phyloP scores from a whole-genome alignment of 2,329 filamentous ascomycete genomes.

The Lecanoromycetidae sp. region DNA sequence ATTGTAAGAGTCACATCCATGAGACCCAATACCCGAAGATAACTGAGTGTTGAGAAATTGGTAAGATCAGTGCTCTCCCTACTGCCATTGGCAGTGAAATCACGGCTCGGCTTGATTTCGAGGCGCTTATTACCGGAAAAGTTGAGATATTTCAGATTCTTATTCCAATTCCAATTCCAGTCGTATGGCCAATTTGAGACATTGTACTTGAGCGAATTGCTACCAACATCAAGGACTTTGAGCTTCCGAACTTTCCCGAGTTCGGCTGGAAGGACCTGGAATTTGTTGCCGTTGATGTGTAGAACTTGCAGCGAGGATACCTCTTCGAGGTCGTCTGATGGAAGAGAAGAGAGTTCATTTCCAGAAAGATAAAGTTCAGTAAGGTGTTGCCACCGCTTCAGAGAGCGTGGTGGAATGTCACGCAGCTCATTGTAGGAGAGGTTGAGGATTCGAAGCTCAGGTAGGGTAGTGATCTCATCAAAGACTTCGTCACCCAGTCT shows the following conservation, averaged over 20 bases:
- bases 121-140: constrained; percentile 92
- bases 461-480: constrained; percentile 71
- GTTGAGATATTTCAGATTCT: constrained; percentile 87
- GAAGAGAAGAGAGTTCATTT: constrained; percentile 82
- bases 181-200: constrained; percentile 98
- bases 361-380: constrained; percentile 89
- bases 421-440: constrained; percentile 89
- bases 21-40: constrained; percentile 76
- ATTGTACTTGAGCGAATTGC: constrained; percentile 94
- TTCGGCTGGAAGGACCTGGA: constrained; percentile 90
- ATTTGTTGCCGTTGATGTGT: constrained; percentile 95
- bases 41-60: constrained; percentile 74
- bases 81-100: constrained; percentile 41
- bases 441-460: constrained; percentile 79
- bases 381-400: constrained; percentile 80
- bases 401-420: constrained; percentile 78
- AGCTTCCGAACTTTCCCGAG: constrained; percentile 89
- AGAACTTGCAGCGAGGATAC: constrained; percentile 75
- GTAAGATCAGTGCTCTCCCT: constrained; percentile 61
- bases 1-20: constrained; percentile 98
- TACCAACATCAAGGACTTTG: constrained; percentile 84
- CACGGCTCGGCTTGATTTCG: constrained; percentile 65
- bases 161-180: constrained; percentile 99
- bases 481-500: constrained; percentile 90
- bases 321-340: constrained; percentile 88